Evolutionary conservation across 306 rosid species (phyloP).

Genomic region (Rosa multiflora): DNA sequence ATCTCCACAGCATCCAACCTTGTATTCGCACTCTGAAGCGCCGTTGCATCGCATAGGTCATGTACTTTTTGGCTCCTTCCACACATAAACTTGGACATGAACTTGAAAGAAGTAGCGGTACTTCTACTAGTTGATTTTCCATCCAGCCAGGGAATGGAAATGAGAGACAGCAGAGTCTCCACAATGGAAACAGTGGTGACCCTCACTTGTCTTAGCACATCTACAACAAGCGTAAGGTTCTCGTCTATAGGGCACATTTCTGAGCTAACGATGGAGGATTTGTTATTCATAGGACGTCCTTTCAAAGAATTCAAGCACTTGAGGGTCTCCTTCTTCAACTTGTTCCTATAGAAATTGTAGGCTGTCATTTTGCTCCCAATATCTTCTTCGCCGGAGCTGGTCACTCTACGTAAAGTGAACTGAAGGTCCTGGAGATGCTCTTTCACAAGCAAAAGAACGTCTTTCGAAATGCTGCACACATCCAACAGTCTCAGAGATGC

Average conservation of each 20-base stretch:
- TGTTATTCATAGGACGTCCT: conserved; percentile 25
- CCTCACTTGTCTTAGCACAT: conserved; percentile 53
- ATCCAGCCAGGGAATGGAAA: conserved; percentile 55
- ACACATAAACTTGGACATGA: conserved; percentile 37
- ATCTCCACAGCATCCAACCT: conserved; percentile 52
- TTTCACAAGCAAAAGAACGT: conserved; percentile 49
- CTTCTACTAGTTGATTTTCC: conserved; percentile 24
- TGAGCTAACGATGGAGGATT: not conserved
- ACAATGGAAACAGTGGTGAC: conserved; percentile 44
- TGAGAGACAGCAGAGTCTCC: conserved; percentile 51
- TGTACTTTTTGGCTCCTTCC: conserved; percentile 16
- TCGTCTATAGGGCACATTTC: conserved; percentile 17
- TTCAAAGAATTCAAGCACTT: conserved; percentile 54
- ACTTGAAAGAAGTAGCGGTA: conserved; percentile 7
- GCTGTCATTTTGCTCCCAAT: conserved; percentile 34
- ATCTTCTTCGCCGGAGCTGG: conserved; percentile 28
- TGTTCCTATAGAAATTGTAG: conserved; percentile 46
- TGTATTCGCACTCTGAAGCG: conserved; percentile 51
- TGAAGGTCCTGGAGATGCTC: conserved; percentile 60
- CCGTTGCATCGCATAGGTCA: conserved; percentile 39
- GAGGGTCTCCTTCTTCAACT: conserved; percentile 49
- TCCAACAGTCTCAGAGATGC: conserved; percentile 58
- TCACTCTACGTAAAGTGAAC: conserved; percentile 39
- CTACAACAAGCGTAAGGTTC: conserved; percentile 49
- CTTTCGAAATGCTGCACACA: conserved; percentile 55